A percentile compares a stretch with the other conserved stretches of the same genome.
Conservation (phyloP, 2,329 filamentous ascomycete genomes). For the Lasiodiplodia gonubiensis region DNA sequence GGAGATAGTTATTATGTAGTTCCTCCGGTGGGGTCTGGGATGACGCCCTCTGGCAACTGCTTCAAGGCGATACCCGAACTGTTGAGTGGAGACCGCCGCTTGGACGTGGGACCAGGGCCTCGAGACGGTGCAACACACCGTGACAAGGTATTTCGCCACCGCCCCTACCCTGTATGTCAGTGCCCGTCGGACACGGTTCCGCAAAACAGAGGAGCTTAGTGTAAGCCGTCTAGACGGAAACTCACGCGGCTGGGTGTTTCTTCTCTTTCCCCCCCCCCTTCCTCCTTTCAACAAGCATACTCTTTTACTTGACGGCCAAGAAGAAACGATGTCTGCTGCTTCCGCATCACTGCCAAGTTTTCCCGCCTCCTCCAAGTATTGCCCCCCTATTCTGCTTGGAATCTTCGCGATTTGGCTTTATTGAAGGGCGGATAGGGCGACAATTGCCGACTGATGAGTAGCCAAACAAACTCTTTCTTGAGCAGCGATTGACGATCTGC, state of each 20-base stretch:
- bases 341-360: background rate
- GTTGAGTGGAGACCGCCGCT: conserved; percentile 10
- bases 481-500: background rate
- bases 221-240: background rate
- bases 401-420: background rate
- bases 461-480: background rate
- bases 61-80: conserved; percentile 9
- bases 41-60: conserved; percentile 4
- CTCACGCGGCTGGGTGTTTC: too few species aligned
- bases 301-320: background rate
- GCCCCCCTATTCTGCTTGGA: background rate
- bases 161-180: background rate
- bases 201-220: background rate
- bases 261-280: too few species aligned
- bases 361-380: background rate
- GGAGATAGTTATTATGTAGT: background rate
- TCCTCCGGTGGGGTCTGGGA: conserved; percentile 3
- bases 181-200: background rate
- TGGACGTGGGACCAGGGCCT: background rate
- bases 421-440: background rate
- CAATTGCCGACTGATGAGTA: background rate
- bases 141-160: background rate
- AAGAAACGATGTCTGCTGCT: background rate
- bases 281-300: background rate
- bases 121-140: conserved; percentile 15